A percentile compares a stretch with the other conserved stretches of the same genome.
phyloP scores from a whole-genome alignment of 2,329 filamentous ascomycete species.

The Lasiodiplodia theobromae region DNA sequence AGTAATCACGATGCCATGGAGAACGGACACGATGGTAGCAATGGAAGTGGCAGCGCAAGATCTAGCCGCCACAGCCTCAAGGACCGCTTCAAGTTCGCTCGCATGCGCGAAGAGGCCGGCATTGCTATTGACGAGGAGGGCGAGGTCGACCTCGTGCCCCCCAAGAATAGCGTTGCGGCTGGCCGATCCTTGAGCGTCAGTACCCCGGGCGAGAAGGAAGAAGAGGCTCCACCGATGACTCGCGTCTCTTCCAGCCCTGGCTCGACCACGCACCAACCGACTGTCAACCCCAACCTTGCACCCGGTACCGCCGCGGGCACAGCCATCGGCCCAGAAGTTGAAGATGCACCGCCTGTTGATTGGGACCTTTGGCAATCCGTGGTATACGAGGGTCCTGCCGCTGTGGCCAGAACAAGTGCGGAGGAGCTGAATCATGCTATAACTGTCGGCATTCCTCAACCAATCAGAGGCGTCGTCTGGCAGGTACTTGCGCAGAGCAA shows the following conservation, averaged over 20 bases:
- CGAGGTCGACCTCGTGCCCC: slow-evolving; percentile 50
- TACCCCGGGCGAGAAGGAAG: slow-evolving; percentile 57
- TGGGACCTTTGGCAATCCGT: slow-evolving; percentile 98
- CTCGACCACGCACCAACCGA: slow-evolving; percentile 60
- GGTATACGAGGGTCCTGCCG: slow-evolving; percentile 91
- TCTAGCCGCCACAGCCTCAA: slow-evolving; percentile 51
- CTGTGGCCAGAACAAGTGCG: slow-evolving; percentile 84
- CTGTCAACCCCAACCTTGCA: slow-evolving; percentile 73
- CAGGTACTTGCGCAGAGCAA: slow-evolving; percentile 96
- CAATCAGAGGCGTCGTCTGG: slow-evolving; percentile 98
- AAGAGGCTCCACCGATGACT: slow-evolving; percentile 40
- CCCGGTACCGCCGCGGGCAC: slow-evolving; percentile 88
- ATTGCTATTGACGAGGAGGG: slow-evolving; percentile 48
- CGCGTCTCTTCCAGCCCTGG: slow-evolving; percentile 41
- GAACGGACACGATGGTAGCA: slow-evolving; percentile 39
- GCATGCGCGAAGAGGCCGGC: slow-evolving; percentile 55
- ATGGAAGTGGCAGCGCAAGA: slow-evolving; percentile 38
- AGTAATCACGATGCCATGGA: slow-evolving; percentile 82
- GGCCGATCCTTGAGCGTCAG: slow-evolving; percentile 50
- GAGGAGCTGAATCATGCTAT: slow-evolving; percentile 92
- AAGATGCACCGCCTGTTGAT: slow-evolving; percentile 77
- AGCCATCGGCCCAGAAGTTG: slow-evolving; percentile 76
- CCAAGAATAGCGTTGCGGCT: slow-evolving; percentile 32
- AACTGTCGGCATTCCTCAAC: slow-evolving; percentile 89
- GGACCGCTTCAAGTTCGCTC: slow-evolving; percentile 55